Conservation (phyloP, 805 yeast species). For the Kodamaea laetipori region DNA sequence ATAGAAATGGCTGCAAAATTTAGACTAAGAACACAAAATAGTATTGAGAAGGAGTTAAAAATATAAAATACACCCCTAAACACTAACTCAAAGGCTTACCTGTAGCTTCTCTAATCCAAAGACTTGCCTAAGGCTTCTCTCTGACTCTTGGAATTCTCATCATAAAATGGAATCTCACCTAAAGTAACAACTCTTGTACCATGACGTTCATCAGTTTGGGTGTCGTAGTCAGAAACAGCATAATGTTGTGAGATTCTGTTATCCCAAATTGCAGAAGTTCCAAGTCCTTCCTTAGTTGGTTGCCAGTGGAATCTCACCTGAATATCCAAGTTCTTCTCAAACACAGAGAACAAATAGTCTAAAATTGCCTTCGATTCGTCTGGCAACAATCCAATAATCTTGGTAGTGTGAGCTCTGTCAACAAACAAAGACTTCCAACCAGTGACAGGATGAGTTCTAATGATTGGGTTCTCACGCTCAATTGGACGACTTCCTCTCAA, state of each 20-base stretch:
- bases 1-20: no score
- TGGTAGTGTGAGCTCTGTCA: slow-evolving; percentile 54
- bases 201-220: slow-evolving; percentile 10
- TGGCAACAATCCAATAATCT: slow-evolving; percentile 54
- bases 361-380: slow-evolving; percentile 53
- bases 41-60: no score
- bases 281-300: slow-evolving; percentile 41
- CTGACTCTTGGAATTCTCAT: slow-evolving; percentile 50
- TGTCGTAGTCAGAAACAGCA: slow-evolving; percentile 23
- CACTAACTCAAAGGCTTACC: no score
- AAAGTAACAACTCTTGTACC: slow-evolving; percentile 45
- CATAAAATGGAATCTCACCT: slow-evolving; percentile 55
- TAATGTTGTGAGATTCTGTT: slow-evolving; percentile 16
- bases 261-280: slow-evolving; percentile 32
- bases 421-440: slow-evolving; percentile 31
- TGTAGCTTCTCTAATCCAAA: no score
- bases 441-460: slow-evolving; percentile 66
- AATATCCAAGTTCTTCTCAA: slow-evolving; percentile 27
- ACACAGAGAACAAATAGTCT: slow-evolving; percentile 48
- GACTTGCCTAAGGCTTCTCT: slow-evolving; percentile 49
- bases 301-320: slow-evolving; percentile 58
- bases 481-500: slow-evolving; percentile 48
- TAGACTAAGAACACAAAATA: no score
- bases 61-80: no score
- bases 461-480: slow-evolving; percentile 60